Evolutionary conservation across 169 alveolate genomes (phyloP).

Genomic region (Theileria orientalis): DNA sequence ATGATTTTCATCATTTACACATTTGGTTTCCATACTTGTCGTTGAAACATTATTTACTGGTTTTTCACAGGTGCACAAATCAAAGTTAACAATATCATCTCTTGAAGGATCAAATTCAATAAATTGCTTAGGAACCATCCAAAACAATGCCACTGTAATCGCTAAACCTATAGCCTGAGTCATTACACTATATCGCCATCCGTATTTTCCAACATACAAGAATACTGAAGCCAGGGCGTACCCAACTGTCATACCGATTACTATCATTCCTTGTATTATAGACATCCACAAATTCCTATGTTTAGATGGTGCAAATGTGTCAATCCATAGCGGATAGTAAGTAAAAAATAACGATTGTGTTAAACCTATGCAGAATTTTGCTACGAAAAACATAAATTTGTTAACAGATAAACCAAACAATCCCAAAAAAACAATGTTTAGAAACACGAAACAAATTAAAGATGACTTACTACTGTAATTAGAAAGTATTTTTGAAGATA

Average conservation of each 20-base stretch:
- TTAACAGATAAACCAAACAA: conserved; percentile 68
- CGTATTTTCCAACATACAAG: neutral
- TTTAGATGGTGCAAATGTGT: conserved; percentile 86
- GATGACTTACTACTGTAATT: conserved; percentile 67
- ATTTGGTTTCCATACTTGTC: too few species aligned
- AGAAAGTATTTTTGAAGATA: conserved; percentile 68
- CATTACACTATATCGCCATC: conserved; percentile 43
- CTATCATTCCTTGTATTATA: conserved; percentile 83
- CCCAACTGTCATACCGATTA: conserved; percentile 82
- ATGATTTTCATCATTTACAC: too few species aligned
- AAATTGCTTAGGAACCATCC: conserved; percentile 10
- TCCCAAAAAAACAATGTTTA: conserved; percentile 58
- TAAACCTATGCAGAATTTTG: conserved; percentile 85
- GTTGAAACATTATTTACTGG: neutral
- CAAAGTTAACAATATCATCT: neutral
- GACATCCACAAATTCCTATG: conserved; percentile 92
- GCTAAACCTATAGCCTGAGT: conserved; percentile 21
- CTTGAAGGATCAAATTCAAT: conserved; percentile 14
- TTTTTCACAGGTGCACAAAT: neutral
- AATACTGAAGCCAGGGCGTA: conserved; percentile 53
- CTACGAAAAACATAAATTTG: conserved; percentile 71
- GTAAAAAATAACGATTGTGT: conserved; percentile 89
- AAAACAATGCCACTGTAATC: neutral
- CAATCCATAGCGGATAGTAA: conserved; percentile 94
- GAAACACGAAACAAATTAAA: conserved; percentile 52